Percentiles rank a stretch among this genome's conserved stretches.
These are phyloP conservation scores for Pseudopithomyces chartarum DNA, from an alignment of 2,329 filamentous ascomycete genomes.

Conservation along the genomic window DNA sequence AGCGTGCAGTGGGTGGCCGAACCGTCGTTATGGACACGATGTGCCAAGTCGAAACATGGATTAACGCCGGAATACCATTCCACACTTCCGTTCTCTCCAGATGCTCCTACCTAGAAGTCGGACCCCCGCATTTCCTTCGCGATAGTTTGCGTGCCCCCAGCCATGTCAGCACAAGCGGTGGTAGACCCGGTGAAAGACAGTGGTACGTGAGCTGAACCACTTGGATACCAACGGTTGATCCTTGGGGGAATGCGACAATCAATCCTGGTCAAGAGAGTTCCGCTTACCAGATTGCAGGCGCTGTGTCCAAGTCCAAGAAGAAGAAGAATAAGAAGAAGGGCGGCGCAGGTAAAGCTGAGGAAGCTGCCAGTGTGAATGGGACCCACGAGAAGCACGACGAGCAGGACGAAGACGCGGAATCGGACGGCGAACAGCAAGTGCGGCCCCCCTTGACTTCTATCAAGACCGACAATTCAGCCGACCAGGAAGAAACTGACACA, in stretches of 20 bases:
- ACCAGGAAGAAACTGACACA: conserved; percentile 13
- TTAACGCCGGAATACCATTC: conserved; percentile 23
- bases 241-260: neutral
- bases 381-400: conserved; percentile 20
- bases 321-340: conserved; percentile 49
- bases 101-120: conserved; percentile 3
- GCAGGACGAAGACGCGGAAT: conserved; percentile 28
- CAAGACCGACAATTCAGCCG: neutral
- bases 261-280: neutral
- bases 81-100: conserved; percentile 4
- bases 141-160: conserved; percentile 15
- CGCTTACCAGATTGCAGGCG: conserved; percentile 31
- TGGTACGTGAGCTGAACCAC: conserved; percentile 38
- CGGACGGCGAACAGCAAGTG: conserved; percentile 43
- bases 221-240: conserved; percentile 12
- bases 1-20: conserved; percentile 16
- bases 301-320: conserved; percentile 44
- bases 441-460: neutral
- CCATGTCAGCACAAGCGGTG: conserved; percentile 36
- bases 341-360: conserved; percentile 31
- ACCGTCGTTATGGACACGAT: conserved; percentile 42
- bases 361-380: conserved; percentile 33
- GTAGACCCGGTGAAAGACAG: conserved; percentile 38
- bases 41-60: conserved; percentile 39
- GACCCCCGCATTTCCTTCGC: conserved; percentile 10